phyloP scores from a whole-genome alignment of 225 moss, liverwort and hornwort genomes.

The Physcomitrium patens region DNA sequence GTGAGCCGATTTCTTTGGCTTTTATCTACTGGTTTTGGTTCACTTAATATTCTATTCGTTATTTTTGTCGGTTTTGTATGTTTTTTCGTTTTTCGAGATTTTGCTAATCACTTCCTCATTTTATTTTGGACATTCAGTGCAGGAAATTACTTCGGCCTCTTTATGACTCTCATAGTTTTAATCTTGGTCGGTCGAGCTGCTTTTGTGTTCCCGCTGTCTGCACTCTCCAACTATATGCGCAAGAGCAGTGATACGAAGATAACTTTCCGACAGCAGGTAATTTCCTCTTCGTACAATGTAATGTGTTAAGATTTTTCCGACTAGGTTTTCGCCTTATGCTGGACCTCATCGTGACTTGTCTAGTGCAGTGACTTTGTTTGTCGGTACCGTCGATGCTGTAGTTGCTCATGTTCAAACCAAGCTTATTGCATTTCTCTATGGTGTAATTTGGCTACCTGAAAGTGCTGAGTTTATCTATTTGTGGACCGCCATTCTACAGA shows the following conservation, averaged over 20 bases:
- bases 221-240: conserved; percentile 70
- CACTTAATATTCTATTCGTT: neutral
- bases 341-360: neutral
- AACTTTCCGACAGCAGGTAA: conserved; percentile 59
- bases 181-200: conserved; percentile 71
- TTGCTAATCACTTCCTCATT: neutral
- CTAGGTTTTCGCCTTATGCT: neutral
- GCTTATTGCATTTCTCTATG: neutral
- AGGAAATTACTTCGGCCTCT: conserved; percentile 53
- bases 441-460: neutral
- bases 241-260: conserved; percentile 50
- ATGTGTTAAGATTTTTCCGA: too few species aligned
- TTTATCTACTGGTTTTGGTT: neutral
- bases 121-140: conserved; percentile 26
- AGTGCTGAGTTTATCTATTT: neutral
- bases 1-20: conserved; percentile 11
- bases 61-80: conserved; percentile 2
- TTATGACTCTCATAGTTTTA: conserved; percentile 48
- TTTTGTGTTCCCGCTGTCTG: conserved; percentile 82
- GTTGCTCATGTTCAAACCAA: neutral
- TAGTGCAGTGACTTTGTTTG: neutral
- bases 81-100: neutral
- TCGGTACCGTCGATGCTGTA: neutral
- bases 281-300: neutral
- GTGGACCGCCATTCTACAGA: conserved; percentile 17